Evolutionary conservation across 2,329 filamentous ascomycete genomes (phyloP).

Genomic region (Aspergillus niger): DNA sequence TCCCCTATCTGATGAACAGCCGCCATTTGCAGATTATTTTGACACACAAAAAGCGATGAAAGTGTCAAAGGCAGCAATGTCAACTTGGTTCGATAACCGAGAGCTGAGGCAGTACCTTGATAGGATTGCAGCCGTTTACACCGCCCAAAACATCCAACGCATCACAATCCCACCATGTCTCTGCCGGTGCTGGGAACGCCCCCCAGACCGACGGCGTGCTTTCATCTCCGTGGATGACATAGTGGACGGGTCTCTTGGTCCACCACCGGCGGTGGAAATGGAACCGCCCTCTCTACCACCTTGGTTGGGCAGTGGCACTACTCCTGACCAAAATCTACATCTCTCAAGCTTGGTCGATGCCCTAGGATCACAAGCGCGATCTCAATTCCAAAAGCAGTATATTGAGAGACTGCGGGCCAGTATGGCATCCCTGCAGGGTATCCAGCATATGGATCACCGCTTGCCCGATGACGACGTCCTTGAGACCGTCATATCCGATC

Average conservation of each 20-base stretch:
- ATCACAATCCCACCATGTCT: constrained; percentile 7
- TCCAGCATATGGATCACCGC: neutral
- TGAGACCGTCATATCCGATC: constrained; percentile 1
- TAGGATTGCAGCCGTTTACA: constrained; percentile 12
- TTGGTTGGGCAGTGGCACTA: constrained; percentile 3
- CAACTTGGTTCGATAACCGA: constrained; percentile 31
- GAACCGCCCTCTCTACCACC: constrained; percentile 1
- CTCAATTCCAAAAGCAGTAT: constrained; percentile 20
- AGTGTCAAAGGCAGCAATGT: constrained; percentile 13
- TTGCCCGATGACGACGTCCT: neutral
- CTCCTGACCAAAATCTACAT: neutral
- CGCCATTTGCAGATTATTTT: constrained; percentile 21
- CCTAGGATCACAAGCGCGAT: constrained; percentile 14
- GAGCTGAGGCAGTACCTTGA: constrained; percentile 27
- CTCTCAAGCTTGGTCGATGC: constrained; percentile 8
- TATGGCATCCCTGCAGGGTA: constrained; percentile 14
- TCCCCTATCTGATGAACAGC: constrained; percentile 18
- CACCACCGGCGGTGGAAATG: constrained; percentile 11
- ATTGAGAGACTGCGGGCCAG: constrained; percentile 17
- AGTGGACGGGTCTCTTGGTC: constrained; percentile 4
- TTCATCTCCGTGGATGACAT: constrained; percentile 11
- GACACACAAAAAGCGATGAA: constrained; percentile 18
- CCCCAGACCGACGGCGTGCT: neutral
- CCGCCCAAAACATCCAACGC: constrained; percentile 7
- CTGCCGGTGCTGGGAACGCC: neutral